Percentiles rank a stretch among this genome's conserved stretches.
phyloP scores from a whole-genome alignment of 1,284 basidiomycete species.

The Somion occarium region DNA sequence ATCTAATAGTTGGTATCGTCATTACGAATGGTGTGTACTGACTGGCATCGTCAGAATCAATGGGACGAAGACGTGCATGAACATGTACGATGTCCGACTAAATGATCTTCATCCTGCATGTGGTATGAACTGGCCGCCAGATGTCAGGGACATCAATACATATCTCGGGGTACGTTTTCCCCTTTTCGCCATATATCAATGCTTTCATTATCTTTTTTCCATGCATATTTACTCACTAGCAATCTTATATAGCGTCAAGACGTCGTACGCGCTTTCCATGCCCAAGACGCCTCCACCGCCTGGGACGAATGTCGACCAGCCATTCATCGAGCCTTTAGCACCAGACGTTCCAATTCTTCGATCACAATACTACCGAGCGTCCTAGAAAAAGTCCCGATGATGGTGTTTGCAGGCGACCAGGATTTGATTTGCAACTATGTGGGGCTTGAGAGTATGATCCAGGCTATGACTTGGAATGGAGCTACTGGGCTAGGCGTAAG shows the following conservation, averaged over 20 bases:
- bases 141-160: constrained; percentile 69
- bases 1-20: background rate
- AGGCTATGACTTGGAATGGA: constrained; percentile 82
- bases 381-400: constrained; percentile 74
- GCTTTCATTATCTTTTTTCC: too few species aligned
- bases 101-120: constrained; percentile 86
- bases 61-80: constrained; percentile 77
- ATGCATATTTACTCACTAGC: constrained; percentile 1
- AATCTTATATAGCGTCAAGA: constrained; percentile 55
- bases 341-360: constrained; percentile 60
- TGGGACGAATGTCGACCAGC: constrained; percentile 87
- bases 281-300: constrained; percentile 67
- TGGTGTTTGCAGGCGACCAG: constrained; percentile 94
- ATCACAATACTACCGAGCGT: constrained; percentile 79
- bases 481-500: constrained; percentile 80
- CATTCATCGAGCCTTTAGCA: constrained; percentile 64
- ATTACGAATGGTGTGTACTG: background rate
- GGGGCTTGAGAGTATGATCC: constrained; percentile 85
- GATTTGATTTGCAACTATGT: constrained; percentile 96
- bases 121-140: constrained; percentile 99
- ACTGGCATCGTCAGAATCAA: constrained; percentile 49
- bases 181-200: too few species aligned
- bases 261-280: constrained; percentile 84
- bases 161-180: constrained; percentile 72
- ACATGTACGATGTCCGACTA: constrained; percentile 92